Percentiles rank a stretch among this genome's conserved stretches.
These are phyloP conservation scores for Tubosaeta brunneosetosa DNA, from an alignment of 768 basidiomycete genomes.

Conservation along the genomic window DNA sequence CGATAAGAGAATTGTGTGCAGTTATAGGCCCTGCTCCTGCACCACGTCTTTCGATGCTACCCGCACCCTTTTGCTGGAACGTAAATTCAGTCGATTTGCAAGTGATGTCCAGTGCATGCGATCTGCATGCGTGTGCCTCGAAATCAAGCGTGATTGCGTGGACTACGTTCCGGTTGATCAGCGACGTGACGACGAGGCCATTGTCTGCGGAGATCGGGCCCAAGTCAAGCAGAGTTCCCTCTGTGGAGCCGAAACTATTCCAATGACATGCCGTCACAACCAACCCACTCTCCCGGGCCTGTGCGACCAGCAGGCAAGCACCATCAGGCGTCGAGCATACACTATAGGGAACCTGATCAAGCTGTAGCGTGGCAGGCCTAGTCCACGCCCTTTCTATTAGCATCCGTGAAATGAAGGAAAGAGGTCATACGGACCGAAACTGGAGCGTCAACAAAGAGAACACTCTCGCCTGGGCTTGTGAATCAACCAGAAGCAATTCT, in stretches of 20 bases:
- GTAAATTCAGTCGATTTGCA: slow-evolving; percentile 52
- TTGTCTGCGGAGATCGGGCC: slow-evolving; percentile 13
- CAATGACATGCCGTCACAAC: slow-evolving; percentile 46
- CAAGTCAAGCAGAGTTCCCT: slow-evolving; percentile 39
- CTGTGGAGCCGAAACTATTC: slow-evolving; percentile 49
- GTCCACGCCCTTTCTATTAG: neutral
- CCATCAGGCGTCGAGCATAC: slow-evolving; percentile 48
- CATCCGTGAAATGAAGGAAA: neutral
- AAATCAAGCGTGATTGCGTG: slow-evolving; percentile 42
- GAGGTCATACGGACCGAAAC: slow-evolving; percentile 39
- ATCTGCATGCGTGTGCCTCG: slow-evolving; percentile 30
- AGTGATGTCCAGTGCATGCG: slow-evolving; percentile 48
- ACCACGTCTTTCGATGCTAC: slow-evolving; percentile 35
- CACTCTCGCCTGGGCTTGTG: slow-evolving; percentile 39
- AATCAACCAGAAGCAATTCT: slow-evolving; percentile 50
- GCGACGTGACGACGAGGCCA: no score
- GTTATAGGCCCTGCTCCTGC: slow-evolving; percentile 11
- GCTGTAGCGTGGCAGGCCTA: slow-evolving; percentile 39
- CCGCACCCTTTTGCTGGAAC: slow-evolving; percentile 42
- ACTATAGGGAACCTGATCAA: slow-evolving; percentile 27
- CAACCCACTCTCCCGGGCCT: slow-evolving; percentile 12
- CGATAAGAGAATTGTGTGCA: slow-evolving; percentile 48
- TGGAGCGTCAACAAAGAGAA: slow-evolving; percentile 51
- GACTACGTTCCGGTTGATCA: slow-evolving; percentile 30
- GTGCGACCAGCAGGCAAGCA: slow-evolving; percentile 42